These are phyloP conservation scores for Rhynchospora pubera DNA, from an alignment of 176 grass and related monocot genomes.

Conservation along the genomic window DNA sequence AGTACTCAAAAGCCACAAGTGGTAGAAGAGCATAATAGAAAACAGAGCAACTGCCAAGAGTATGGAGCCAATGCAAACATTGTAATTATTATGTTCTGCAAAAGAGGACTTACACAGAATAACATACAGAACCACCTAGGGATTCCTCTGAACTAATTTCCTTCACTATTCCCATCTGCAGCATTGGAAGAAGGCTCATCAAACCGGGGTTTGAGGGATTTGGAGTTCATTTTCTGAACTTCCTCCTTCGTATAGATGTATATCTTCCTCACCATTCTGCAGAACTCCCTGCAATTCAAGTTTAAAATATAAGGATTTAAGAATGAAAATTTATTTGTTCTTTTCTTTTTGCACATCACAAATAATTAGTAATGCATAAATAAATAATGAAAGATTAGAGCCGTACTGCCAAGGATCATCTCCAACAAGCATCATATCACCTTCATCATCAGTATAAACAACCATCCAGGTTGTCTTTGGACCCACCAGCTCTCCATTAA, in stretches of 20 bases:
- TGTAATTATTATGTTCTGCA: background rate
- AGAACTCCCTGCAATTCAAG: slow-evolving; percentile 61
- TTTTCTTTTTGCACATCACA: background rate
- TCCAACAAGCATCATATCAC: slow-evolving; percentile 99
- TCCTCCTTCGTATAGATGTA: slow-evolving; percentile 84
- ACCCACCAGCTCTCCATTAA: slow-evolving; percentile 51
- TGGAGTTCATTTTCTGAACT: slow-evolving; percentile 83
- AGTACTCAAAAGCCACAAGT: background rate
- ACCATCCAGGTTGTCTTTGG: slow-evolving; percentile 65
- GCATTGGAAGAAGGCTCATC: slow-evolving; percentile 23
- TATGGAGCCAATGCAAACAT: background rate
- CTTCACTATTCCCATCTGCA: slow-evolving; percentile 26
- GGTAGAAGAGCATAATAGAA: background rate
- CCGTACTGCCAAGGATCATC: slow-evolving; percentile 97
- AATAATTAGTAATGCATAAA: background rate
- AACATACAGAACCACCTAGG: background rate
- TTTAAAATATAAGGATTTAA: background rate
- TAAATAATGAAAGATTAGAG: background rate
- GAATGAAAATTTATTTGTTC: background rate
- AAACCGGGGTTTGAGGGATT: slow-evolving; percentile 35
- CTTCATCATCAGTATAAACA: slow-evolving; percentile 89
- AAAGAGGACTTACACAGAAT: slow-evolving; percentile 5
- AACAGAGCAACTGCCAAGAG: background rate
- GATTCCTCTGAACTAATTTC: slow-evolving; percentile 33
- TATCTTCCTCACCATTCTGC: slow-evolving; percentile 74